Percentiles rank a stretch among this genome's conserved stretches.
Conservation (phyloP, 1,284 basidiomycete genomes). For the Irpex lacteus region DNA sequence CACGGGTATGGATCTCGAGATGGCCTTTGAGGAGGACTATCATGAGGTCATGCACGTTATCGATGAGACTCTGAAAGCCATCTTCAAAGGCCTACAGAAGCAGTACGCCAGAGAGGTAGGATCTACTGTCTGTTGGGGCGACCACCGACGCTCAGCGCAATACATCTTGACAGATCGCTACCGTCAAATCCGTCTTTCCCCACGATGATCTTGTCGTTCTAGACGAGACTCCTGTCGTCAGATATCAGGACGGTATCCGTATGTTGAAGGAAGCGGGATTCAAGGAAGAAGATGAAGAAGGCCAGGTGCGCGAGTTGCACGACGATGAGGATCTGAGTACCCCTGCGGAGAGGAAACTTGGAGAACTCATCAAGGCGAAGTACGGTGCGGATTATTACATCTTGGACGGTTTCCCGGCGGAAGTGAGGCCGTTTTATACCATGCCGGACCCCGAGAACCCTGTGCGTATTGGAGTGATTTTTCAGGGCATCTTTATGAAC, state of each 20-base stretch:
- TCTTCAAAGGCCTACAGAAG: conserved; percentile 36
- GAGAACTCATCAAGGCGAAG: conserved; percentile 61
- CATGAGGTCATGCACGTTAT: conserved; percentile 47
- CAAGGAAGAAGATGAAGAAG: conserved; percentile 31
- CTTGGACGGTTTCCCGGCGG: conserved; percentile 63
- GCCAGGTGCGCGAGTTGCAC: conserved; percentile 46
- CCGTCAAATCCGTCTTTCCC: conserved; percentile 58
- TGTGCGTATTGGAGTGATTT: conserved; percentile 26
- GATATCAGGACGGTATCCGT: conserved; percentile 57
- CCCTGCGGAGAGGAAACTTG: conserved; percentile 57
- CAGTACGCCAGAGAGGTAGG: conserved; percentile 35
- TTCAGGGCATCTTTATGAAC: neutral
- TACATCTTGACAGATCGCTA: conserved; percentile 39
- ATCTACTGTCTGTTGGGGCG: neutral
- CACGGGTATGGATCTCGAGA: conserved; percentile 71
- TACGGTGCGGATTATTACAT: conserved; percentile 71
- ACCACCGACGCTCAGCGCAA: neutral
- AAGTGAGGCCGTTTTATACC: conserved; percentile 71
- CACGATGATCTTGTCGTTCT: conserved; percentile 47
- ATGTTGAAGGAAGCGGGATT: conserved; percentile 50
- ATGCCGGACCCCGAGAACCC: conserved; percentile 59
- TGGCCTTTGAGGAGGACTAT: conserved; percentile 71
- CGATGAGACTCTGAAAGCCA: conserved; percentile 37
- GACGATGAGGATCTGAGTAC: conserved; percentile 43
- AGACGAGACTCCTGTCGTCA: conserved; percentile 49